Evolutionary conservation across 805 yeast genomes (phyloP), one percentile per base, ranked within the genome.

Genomic region (Candida sphagnicola): DNA sequence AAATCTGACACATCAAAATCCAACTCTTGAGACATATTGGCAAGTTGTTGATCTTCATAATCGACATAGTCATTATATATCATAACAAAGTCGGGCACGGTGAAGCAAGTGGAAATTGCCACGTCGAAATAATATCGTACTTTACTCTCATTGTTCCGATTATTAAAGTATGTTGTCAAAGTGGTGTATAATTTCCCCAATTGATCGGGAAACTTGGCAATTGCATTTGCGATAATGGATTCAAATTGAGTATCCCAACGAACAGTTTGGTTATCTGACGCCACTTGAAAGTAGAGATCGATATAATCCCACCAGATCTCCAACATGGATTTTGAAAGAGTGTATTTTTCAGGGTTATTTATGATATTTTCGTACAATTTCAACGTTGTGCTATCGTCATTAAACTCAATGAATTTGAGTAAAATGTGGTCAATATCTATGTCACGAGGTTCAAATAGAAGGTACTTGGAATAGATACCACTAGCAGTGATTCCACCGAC

Each of bases 1-100:
- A 78, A 47, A 16, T 47, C 42, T 36, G 18, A 42, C 44, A 17
- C 39, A 35, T 21, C 41, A 19, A 11, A 29, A 30, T 14, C 17
- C 18, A 44, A 11, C 8, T 2, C 41, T 35, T 47, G 46, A 3
- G 51, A 46, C 3, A 51, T 43, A 16, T 49, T 51, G 4, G 45
- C 34, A 13, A 53, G 18, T 6, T 35, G 41, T 2, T 66, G 46
- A 44, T 83, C 91, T 52, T 80, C 80, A 53, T 79, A 61, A 46
- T 80, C 82, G 4, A 78, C 59, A 47, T 75, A 78, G 3, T 77
- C 61, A 52, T 85, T 89, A 54, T 77, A 87, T 0, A 85, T 63
- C 15, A 65, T 49, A 0, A 82, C 71, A 54, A 87, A 86, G 43
- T 84, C 90, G 26, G 65, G 65, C 4, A 83, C 59, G 0, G 87